These are phyloP conservation scores for Wilhelminamyces savonicus DNA, from an alignment of 805 yeast species.

Conservation along the genomic window DNA sequence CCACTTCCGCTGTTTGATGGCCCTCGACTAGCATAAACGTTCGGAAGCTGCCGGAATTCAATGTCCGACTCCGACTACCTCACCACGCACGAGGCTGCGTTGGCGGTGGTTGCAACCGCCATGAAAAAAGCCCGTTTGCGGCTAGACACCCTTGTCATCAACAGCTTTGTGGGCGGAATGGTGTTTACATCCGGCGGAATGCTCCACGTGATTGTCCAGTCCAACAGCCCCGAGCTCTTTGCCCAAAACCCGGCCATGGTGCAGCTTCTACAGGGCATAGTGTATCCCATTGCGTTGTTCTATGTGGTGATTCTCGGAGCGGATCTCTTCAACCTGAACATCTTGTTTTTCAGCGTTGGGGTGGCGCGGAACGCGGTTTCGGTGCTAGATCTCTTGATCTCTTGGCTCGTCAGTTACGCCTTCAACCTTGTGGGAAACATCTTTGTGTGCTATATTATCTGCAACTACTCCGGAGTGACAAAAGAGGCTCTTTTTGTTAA, in stretches of 20 bases:
- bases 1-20: too few relatives aligned
- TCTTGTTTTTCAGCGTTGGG: conserved; percentile 66
- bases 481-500: conserved; percentile 30
- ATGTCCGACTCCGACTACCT: conserved; percentile 44
- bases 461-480: conserved; percentile 50
- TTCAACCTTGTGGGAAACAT: conserved; percentile 59
- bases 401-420: conserved; percentile 64
- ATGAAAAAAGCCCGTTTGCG: conserved; percentile 76
- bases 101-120: conserved; percentile 79
- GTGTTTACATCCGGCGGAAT: conserved; percentile 69
- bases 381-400: conserved; percentile 51
- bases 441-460: conserved; percentile 59
- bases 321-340: conserved; percentile 70
- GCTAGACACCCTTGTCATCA: conserved; percentile 51
- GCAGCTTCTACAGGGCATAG: conserved; percentile 50
- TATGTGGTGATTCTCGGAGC: conserved; percentile 72
- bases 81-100: conserved; percentile 75
- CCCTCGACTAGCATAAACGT: too few relatives aligned
- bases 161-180: conserved; percentile 65
- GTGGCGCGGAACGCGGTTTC: conserved; percentile 65
- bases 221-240: conserved; percentile 40
- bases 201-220: conserved; percentile 52
- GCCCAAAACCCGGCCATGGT: conserved; percentile 46
- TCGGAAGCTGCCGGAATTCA: too few relatives aligned
- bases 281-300: conserved; percentile 67